Evolutionary conservation across 2,329 filamentous ascomycete genomes (phyloP).

Genomic region (Kalmusia sp.): DNA sequence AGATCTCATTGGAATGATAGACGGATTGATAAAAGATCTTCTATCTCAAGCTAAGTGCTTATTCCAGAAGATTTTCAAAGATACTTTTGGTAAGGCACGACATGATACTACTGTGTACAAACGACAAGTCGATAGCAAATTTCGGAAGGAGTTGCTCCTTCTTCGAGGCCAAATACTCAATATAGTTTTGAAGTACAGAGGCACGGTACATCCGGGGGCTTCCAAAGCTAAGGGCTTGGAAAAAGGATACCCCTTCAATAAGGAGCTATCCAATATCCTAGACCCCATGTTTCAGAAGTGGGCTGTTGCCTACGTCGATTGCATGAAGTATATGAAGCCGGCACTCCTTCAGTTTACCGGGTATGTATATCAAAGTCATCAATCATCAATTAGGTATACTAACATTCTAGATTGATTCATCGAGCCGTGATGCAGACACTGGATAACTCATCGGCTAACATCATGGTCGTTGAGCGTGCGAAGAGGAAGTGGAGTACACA

Average conservation of each 20-base stretch:
- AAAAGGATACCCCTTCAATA: conserved; percentile 24
- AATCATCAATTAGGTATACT: too few species aligned
- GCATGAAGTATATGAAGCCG: conserved; percentile 5
- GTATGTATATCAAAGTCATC: too few species aligned
- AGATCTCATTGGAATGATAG: conserved; percentile 1
- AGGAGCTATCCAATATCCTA: conserved; percentile 20
- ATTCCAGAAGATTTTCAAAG: background rate
- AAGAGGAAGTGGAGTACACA: conserved; percentile 19
- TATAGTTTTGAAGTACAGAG: conserved; percentile 20
- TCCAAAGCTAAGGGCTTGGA: conserved; percentile 28
- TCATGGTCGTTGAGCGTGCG: conserved; percentile 23
- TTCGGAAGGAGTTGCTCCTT: conserved; percentile 14
- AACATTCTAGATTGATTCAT: background rate
- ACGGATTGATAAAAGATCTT: background rate
- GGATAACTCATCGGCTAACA: conserved; percentile 17
- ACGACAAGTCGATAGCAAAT: conserved; percentile 1
- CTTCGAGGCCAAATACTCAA: conserved; percentile 19
- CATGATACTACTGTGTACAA: background rate
- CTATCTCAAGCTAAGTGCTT: background rate
- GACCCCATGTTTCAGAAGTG: conserved; percentile 19
- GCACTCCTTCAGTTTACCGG: background rate
- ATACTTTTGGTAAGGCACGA: background rate
- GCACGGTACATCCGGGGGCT: conserved; percentile 13
- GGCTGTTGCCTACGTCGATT: conserved; percentile 5
- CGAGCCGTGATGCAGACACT: conserved; percentile 6